These are phyloP conservation scores for Ramaria sp. DNA, from an alignment of 768 basidiomycete species.

Conservation along the genomic window DNA sequence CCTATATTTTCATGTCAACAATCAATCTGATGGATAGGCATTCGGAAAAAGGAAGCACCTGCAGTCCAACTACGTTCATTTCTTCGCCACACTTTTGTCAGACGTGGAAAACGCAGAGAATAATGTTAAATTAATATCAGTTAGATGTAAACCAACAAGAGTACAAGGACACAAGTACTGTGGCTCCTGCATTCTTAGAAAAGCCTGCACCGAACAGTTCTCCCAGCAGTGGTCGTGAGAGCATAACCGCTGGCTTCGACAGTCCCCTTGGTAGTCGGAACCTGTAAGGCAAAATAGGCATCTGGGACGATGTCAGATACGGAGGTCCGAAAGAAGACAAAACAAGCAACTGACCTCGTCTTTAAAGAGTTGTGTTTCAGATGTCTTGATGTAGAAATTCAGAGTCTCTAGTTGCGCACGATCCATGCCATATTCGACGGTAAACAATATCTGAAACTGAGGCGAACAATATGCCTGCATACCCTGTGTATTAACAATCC, in stretches of 20 bases:
- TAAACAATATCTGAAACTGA: constrained; percentile 70
- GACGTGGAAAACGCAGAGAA: constrained; percentile 73
- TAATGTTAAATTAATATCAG: constrained; percentile 45
- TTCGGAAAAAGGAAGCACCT: constrained; percentile 13
- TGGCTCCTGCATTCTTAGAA: constrained; percentile 48
- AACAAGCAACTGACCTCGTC: constrained; percentile 3
- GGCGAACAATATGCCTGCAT: constrained; percentile 30
- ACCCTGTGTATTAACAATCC: neutral
- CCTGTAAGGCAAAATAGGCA: constrained; percentile 36
- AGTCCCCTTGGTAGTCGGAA: constrained; percentile 40
- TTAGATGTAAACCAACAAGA: neutral
- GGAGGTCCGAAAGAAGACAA: neutral
- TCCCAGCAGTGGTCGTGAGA: constrained; percentile 51
- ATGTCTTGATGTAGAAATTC: constrained; percentile 53
- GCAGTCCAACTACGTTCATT: constrained; percentile 59
- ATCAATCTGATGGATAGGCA: neutral
- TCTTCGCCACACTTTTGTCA: constrained; percentile 54
- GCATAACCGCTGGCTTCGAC: constrained; percentile 40
- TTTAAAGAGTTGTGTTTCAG: constrained; percentile 22
- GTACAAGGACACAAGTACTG: constrained; percentile 26
- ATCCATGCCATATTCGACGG: constrained; percentile 61
- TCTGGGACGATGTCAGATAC: neutral
- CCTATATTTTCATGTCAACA: constrained; percentile 15
- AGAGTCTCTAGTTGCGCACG: constrained; percentile 59
- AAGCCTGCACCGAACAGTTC: constrained; percentile 81